Conservation (phyloP, 179 eudicot genomes). For the Spinacia oleracea region DNA sequence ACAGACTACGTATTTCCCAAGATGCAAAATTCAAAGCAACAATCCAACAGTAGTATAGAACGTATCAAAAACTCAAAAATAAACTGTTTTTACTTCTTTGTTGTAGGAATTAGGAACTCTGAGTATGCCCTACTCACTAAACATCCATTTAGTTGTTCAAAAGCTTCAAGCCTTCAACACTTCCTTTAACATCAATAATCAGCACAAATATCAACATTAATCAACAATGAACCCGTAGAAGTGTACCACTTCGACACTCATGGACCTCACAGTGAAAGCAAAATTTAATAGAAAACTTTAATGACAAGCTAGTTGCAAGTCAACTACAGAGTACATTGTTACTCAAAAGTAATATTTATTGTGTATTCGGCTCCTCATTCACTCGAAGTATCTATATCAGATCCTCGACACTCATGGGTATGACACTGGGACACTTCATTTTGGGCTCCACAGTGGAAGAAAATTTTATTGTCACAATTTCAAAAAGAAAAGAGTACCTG, state of each 20-base stretch:
- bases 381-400: no score
- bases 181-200: no score
- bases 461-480: neutral
- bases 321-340: neutral
- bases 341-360: neutral
- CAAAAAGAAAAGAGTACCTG: slow-evolving; percentile 47
- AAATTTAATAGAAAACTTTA: neutral
- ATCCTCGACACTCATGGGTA: no score
- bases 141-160: neutral
- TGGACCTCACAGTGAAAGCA: neutral
- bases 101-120: neutral
- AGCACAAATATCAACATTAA: no score
- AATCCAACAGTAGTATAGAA: neutral
- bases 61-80: neutral
- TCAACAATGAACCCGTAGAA: neutral
- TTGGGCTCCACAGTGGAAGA: no score
- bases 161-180: no score
- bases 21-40: neutral
- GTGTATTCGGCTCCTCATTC: no score
- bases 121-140: neutral
- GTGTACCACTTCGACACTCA: neutral
- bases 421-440: no score
- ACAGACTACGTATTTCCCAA: neutral
- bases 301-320: neutral
- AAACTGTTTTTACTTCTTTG: neutral